Conservation (phyloP, 2,329 filamentous ascomycete species). For the Escovopsis weberi region DNA sequence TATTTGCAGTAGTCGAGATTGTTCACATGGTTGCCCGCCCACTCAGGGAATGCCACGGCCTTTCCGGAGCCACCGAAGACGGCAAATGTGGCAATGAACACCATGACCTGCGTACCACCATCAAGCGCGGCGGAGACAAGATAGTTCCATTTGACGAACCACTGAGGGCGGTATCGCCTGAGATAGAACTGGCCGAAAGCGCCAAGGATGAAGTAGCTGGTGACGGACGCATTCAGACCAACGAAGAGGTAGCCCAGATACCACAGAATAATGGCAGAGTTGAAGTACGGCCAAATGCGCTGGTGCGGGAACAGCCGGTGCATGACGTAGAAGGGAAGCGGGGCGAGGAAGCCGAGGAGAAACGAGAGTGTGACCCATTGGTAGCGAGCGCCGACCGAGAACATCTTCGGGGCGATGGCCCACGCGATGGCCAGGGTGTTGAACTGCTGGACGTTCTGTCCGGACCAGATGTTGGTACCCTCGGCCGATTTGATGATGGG, state of each 20-base stretch:
- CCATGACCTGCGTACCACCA: conserved; percentile 10
- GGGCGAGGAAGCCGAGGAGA: conserved; percentile 17
- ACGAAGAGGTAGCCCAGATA: conserved; percentile 27
- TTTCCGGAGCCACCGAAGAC: conserved; percentile 7
- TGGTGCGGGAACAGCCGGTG: conserved; percentile 1
- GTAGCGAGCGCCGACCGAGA: conserved; percentile 7
- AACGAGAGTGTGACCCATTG: conserved; percentile 9
- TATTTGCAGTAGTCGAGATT: conserved; percentile 6
- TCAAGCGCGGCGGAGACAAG: conserved; percentile 10
- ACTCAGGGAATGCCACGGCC: conserved; percentile 2
- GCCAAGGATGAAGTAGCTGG: conserved; percentile 13
- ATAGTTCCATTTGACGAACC: conserved; percentile 16
- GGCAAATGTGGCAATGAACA: conserved; percentile 10
- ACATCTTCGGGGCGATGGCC: conserved; percentile 12
- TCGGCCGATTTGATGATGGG: conserved; percentile 20
- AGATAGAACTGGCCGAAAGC: conserved; percentile 18
- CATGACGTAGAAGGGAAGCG: conserved; percentile 25
- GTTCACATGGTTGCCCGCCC: conserved; percentile 3
- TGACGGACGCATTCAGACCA: conserved; percentile 22
- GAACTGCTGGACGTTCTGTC: conserved; percentile 29
- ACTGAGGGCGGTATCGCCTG: conserved; percentile 10
- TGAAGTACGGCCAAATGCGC: conserved; percentile 18
- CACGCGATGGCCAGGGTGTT: conserved; percentile 23
- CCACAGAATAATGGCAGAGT: conserved; percentile 27
- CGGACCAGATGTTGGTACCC: conserved; percentile 29